Conservation (phyloP, 1,284 basidiomycete genomes). For the Apiotrichum gamsii region DNA sequence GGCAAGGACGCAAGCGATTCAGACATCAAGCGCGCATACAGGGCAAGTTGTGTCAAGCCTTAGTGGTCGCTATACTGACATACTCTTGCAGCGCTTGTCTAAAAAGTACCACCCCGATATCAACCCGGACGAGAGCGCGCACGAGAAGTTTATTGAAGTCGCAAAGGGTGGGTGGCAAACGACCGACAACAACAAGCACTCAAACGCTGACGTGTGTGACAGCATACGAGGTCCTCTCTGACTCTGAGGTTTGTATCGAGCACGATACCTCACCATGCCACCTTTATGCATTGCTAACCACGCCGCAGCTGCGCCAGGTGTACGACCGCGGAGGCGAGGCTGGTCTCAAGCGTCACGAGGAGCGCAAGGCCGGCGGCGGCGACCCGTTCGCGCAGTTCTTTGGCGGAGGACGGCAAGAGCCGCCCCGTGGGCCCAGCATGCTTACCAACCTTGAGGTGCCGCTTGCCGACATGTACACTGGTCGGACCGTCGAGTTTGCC, state of each 20-base stretch:
- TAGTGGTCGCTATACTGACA: not conserved
- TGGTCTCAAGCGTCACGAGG: conserved; percentile 71
- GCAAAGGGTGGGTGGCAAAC: conserved; percentile 66
- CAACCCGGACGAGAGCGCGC: conserved; percentile 74
- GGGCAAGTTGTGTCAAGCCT: conserved; percentile 26
- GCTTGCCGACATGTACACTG: conserved; percentile 78
- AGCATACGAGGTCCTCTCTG: conserved; percentile 92
- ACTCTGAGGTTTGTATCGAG: conserved; percentile 63
- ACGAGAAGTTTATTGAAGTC: conserved; percentile 80
- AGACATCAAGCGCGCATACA: conserved; percentile 86
- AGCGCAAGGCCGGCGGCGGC: conserved; percentile 67
- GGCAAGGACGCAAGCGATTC: conserved; percentile 70
- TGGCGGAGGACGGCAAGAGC: conserved; percentile 65
- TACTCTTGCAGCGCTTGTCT: conserved; percentile 59
- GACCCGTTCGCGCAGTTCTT: conserved; percentile 91
- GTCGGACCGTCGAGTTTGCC: conserved; percentile 80
- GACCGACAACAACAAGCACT: too few species aligned
- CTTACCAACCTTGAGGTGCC: conserved; percentile 81
- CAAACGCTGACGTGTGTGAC: conserved; percentile 21
- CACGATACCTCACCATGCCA: too few species aligned
- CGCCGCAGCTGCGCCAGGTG: conserved; percentile 76
- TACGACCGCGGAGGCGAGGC: conserved; percentile 92
- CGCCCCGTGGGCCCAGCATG: conserved; percentile 68
- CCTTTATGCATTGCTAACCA: too few species aligned
- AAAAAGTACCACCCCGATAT: conserved; percentile 90